phyloP scores from a whole-genome alignment of 2,329 filamentous ascomycete species.

The Xylaria polymorpha region DNA sequence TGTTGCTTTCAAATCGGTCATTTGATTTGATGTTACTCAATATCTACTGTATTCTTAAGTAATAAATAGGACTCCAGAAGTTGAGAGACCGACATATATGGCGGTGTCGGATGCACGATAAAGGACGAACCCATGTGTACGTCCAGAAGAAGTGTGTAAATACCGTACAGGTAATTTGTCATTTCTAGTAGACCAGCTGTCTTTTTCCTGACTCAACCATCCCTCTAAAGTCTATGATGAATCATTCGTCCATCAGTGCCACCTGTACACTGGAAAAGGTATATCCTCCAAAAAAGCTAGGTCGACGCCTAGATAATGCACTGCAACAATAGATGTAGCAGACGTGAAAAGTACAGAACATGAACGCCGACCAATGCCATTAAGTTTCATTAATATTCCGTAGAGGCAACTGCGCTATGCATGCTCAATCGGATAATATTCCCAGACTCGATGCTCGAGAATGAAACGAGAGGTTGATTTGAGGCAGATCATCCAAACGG shows the following conservation, averaged over 20 bases:
- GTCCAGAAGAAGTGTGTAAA: background rate
- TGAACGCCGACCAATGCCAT: constrained; percentile 40
- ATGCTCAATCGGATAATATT: constrained; percentile 7
- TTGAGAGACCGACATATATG: background rate
- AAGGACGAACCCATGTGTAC: background rate
- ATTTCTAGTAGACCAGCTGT: constrained; percentile 26
- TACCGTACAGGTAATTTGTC: constrained; percentile 14
- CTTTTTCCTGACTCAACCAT: constrained; percentile 16
- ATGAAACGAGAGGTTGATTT: background rate
- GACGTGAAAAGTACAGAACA: constrained; percentile 25
- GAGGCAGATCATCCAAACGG: constrained; percentile 48
- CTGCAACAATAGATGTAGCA: constrained; percentile 28
- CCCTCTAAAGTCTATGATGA: constrained; percentile 37
- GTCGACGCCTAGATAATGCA: constrained; percentile 33
- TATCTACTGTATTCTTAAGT: too few relatives aligned
- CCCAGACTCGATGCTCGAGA: constrained; percentile 4
- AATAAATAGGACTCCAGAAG: too few relatives aligned
- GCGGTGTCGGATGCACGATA: background rate
- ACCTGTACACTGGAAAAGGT: constrained; percentile 34
- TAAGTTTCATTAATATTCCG: constrained; percentile 30
- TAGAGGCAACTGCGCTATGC: background rate
- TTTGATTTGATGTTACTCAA: too few relatives aligned
- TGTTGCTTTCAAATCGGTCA: too few relatives aligned
- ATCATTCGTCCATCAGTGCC: constrained; percentile 30
- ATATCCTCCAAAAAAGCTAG: constrained; percentile 37